Base-by-base conservation (phyloP, 2,329 filamentous ascomycete genomes). In the Calonectria pteridis region DNA sequence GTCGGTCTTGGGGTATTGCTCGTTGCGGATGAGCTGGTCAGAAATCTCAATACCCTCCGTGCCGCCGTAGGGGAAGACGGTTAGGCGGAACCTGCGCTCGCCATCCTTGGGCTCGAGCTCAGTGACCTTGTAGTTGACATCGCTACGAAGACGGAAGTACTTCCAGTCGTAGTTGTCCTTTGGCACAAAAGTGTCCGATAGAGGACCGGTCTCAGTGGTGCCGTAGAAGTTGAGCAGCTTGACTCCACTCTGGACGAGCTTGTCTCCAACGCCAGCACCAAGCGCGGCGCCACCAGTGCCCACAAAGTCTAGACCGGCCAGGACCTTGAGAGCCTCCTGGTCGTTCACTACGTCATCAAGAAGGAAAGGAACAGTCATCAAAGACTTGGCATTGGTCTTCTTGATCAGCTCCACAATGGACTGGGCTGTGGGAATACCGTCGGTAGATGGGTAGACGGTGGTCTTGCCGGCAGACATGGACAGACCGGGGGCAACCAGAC, bases 171-270 rank as follows among this genome's bases (percentile, higher is more conserved):
- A 84, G 53, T 80, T 77, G 10, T 76, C 62, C 9, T 71, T 73
- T 0, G 83, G 83, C 20, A 73, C 65, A 67, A 84, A 84, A 3
- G 83, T 82, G 2, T 80, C 80, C 2, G 83, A 80, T 9, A 85
- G 68, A 1, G 83, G 78, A 1, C 84, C 84, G 2, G 81, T 79
- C 69, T 85, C 84, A 1, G 84, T 85, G 4, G 80, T 79, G 3
- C 84, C 84, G 63, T 82, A 85, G 68, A 83, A 81, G 72, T 84
- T 84, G 31, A 85, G 75, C 1, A 85, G 67, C 49, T 77, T 81
- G 23, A 84, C 76, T 1, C 76, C 73, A 10, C 73, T 73, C 4
- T 75, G 58, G 6, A 71, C 74, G 9, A 85, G 73, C 7, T 23
- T 64, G 4, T 74, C 74, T 20, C 80, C 83, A 14, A 80, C 77